Percentiles rank a stretch among this genome's conserved stretches.
These are phyloP conservation scores for Telopea speciosissima DNA, from an alignment of 177 flowering plant species.

Conservation along the genomic window DNA sequence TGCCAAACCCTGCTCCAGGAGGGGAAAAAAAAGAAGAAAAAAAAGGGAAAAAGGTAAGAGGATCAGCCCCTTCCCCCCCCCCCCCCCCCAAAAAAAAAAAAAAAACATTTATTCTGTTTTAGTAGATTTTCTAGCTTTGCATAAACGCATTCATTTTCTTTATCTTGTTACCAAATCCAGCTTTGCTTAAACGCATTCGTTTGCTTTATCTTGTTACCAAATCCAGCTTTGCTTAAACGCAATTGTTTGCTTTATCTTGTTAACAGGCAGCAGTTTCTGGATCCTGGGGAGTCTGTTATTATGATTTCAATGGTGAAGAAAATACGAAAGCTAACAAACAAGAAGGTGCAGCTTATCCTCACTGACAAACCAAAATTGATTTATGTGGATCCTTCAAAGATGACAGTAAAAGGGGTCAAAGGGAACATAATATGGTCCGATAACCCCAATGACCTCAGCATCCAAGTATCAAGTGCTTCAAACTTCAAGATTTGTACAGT, in stretches of 20 bases:
- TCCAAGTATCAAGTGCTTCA: constrained; percentile 76
- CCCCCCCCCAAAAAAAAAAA: no score
- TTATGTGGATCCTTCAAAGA: constrained; percentile 83
- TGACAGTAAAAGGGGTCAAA: constrained; percentile 69
- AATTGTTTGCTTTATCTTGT: not conserved
- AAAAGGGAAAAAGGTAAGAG: no score
- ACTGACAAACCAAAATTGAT: constrained; percentile 94
- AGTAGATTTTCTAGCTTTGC: no score
- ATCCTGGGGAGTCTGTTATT: constrained; percentile 90
- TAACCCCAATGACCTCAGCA: constrained; percentile 66
- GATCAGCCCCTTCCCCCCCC: no score
- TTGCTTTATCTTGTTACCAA: not conserved
- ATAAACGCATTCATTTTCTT: not conserved
- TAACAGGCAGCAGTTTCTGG: constrained; percentile 90
- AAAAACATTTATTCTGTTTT: no score
- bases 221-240: no score
- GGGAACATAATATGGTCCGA: constrained; percentile 91
- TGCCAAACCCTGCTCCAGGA: not conserved
- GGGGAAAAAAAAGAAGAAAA: not conserved
- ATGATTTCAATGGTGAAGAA: constrained; percentile 98
- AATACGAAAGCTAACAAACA: constrained; percentile 74
- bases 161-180: not conserved
- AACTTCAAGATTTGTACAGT: constrained; percentile 88
- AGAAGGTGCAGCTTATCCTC: constrained; percentile 98
- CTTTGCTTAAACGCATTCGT: no score